Evolutionary conservation across 176 grass and related monocot genomes (phyloP).

Genomic region (Rhynchospora tenuis): DNA sequence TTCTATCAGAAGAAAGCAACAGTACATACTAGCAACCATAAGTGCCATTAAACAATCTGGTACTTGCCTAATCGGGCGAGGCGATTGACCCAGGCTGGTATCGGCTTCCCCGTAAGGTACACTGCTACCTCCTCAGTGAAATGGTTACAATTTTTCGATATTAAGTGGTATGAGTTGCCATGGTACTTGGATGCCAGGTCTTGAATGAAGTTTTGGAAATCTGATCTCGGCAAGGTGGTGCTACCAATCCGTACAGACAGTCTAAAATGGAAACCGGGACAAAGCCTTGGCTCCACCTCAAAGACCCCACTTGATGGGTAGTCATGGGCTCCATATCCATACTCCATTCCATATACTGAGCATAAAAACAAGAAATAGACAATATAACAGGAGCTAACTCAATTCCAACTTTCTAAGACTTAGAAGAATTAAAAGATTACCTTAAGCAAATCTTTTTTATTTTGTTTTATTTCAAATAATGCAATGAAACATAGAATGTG

Average conservation of each 20-base stretch:
- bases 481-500: background rate
- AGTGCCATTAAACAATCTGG: background rate
- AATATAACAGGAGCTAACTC: conserved; percentile 6
- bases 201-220: conserved; percentile 61
- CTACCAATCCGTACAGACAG: conserved; percentile 54
- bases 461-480: background rate
- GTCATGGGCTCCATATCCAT: conserved; percentile 81
- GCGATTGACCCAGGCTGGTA: conserved; percentile 76
- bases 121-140: conserved; percentile 73
- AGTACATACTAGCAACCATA: too few species aligned
- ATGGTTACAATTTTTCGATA: conserved; percentile 86
- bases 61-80: conserved; percentile 75
- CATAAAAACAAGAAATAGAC: conserved; percentile 8
- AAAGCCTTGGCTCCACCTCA: conserved; percentile 67
- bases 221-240: conserved; percentile 50
- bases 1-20: too few species aligned
- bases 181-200: conserved; percentile 58
- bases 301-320: conserved; percentile 66
- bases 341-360: conserved; percentile 71
- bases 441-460: background rate
- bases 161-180: conserved; percentile 62
- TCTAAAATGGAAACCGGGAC: conserved; percentile 67
- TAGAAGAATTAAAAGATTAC: conserved; percentile 9
- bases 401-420: background rate
- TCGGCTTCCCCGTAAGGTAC: conserved; percentile 43